These are phyloP conservation scores for Leccinum subtestaceum DNA, from an alignment of 768 basidiomycete genomes.

Conservation along the genomic window DNA sequence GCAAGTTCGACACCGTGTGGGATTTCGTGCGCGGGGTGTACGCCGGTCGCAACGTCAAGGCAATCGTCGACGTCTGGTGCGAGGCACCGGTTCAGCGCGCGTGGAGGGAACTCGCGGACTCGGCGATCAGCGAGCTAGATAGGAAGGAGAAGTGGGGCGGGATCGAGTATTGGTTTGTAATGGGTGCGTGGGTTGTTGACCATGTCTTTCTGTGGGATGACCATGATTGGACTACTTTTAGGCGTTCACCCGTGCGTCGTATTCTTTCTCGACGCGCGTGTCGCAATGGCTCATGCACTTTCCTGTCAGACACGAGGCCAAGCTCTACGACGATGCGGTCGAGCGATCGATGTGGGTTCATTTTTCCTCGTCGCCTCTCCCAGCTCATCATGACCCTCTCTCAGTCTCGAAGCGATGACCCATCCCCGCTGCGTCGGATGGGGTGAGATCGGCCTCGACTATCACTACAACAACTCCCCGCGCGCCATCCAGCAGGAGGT, in stretches of 20 bases:
- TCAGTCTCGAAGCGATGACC: constrained; percentile 67
- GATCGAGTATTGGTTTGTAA: constrained; percentile 78
- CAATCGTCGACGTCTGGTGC: constrained; percentile 87
- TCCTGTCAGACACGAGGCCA: constrained; percentile 62
- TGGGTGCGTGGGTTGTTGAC: constrained; percentile 46
- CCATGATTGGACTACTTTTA: constrained; percentile 22
- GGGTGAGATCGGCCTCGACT: constrained; percentile 88
- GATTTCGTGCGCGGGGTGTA: constrained; percentile 70
- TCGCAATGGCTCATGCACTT: background rate
- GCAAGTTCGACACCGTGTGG: constrained; percentile 51
- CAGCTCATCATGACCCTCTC: background rate
- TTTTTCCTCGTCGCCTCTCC: background rate
- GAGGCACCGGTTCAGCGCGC: constrained; percentile 63
- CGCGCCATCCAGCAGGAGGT: constrained; percentile 64
- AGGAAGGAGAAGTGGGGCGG: constrained; percentile 58
- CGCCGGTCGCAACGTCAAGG: constrained; percentile 51
- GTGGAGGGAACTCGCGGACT: constrained; percentile 76
- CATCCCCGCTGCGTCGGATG: constrained; percentile 84
- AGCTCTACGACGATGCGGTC: constrained; percentile 60
- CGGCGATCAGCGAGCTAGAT: constrained; percentile 51
- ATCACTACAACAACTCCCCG: constrained; percentile 79
- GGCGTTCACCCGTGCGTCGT: constrained; percentile 62
- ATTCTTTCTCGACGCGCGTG: background rate
- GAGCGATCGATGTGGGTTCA: constrained; percentile 63
- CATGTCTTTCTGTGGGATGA: background rate